Conservation (phyloP, 805 yeast genomes). For the Cyberlindnera veronae region DNA sequence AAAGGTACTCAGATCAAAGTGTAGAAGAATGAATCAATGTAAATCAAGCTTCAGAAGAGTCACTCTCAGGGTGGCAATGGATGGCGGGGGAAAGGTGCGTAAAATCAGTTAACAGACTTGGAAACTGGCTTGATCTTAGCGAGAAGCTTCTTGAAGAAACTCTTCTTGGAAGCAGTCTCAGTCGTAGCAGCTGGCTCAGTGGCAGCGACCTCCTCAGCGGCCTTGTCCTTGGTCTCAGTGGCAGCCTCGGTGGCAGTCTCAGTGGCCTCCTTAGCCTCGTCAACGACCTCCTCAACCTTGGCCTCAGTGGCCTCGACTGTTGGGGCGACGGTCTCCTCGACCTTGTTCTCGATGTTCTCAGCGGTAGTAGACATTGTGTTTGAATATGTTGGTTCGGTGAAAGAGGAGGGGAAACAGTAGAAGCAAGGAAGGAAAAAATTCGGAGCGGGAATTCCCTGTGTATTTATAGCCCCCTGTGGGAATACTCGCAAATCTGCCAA, state of each 20-base stretch:
- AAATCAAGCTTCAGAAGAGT: too few species aligned
- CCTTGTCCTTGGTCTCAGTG: constrained; percentile 15
- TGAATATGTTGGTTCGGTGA: background rate
- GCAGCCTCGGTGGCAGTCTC: constrained; percentile 9
- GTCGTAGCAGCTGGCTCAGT: constrained; percentile 12
- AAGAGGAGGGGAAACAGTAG: constrained; percentile 1
- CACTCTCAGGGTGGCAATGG: background rate
- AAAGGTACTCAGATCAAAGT: too few species aligned
- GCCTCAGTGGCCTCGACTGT: constrained; percentile 16
- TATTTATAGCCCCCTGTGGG: constrained; percentile 7
- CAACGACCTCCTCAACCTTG: constrained; percentile 13
- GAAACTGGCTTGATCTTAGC: constrained; percentile 23
- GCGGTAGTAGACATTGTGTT: constrained; percentile 22
- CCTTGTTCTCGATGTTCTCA: constrained; percentile 21
- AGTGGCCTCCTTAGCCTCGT: constrained; percentile 14
- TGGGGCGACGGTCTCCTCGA: constrained; percentile 19
- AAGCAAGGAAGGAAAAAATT: constrained; percentile 1
- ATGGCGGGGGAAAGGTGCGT: background rate
- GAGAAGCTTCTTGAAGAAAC: constrained; percentile 23
- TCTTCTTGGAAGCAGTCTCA: constrained; percentile 23
- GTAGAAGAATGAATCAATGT: too few species aligned
- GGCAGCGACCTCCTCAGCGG: constrained; percentile 13
- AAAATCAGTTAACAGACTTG: constrained; percentile 9
- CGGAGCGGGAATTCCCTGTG: constrained; percentile 4
- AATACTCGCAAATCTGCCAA: constrained; percentile 7